Evolutionary conservation across 768 basidiomycete species (phyloP).

Genomic region (Serendipita vermifera): DNA sequence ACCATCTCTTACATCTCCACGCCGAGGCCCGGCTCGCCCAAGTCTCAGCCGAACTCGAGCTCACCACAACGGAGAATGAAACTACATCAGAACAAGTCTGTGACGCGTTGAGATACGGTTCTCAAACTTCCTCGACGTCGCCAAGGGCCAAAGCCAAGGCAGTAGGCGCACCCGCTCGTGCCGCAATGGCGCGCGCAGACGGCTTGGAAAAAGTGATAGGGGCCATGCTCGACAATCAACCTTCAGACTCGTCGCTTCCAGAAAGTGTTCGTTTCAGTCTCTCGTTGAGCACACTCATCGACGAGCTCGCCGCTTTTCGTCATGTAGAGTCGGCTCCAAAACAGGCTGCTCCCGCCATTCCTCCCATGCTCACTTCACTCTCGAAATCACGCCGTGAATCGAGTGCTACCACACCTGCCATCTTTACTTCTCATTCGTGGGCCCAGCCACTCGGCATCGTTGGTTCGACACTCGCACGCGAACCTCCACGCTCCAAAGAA

Average conservation of each 20-base stretch:
- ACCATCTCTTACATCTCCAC: constrained; percentile 80
- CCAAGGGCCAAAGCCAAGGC: neutral
- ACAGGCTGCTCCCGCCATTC: neutral
- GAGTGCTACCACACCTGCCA: neutral
- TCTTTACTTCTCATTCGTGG: neutral
- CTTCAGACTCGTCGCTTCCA: constrained; percentile 35
- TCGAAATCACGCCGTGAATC: neutral
- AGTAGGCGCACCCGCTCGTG: constrained; percentile 31
- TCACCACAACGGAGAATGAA: constrained; percentile 54
- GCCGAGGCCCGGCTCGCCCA: constrained; percentile 69
- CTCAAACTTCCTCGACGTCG: neutral
- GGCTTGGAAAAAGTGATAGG: constrained; percentile 72
- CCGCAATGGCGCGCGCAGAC: constrained; percentile 58
- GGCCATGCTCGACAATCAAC: constrained; percentile 70
- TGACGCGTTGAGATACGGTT: constrained; percentile 30
- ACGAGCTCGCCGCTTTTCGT: constrained; percentile 41
- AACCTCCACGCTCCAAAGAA: neutral
- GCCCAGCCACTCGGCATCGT: neutral
- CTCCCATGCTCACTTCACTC: constrained; percentile 5
- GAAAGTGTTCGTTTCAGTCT: constrained; percentile 71
- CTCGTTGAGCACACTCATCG: constrained; percentile 62
- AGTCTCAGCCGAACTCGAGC: constrained; percentile 65
- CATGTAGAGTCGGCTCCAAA: neutral
- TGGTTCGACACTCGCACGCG: neutral
- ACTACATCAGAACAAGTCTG: constrained; percentile 57